Conservation (phyloP, 768 basidiomycete species). For the Termitomyces sp. region DNA sequence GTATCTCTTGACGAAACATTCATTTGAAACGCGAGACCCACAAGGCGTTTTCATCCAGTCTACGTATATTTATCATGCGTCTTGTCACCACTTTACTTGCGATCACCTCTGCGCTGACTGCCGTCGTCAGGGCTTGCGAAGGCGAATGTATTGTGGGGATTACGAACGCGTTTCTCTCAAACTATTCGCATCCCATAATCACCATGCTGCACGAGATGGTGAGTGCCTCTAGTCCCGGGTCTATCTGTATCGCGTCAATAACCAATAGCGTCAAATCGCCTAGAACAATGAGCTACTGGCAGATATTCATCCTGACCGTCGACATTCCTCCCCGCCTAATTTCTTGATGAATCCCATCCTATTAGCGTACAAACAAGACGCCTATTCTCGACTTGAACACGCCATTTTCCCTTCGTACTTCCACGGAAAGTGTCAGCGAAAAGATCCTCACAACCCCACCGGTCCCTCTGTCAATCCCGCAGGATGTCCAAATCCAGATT, state of each 20-base stretch:
- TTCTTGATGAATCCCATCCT: slow-evolving; percentile 42
- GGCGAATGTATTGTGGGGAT: slow-evolving; percentile 61
- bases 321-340: slow-evolving; percentile 9
- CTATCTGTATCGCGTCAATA: background rate
- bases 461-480: slow-evolving; percentile 39
- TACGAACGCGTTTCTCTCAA: slow-evolving; percentile 47
- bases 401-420: slow-evolving; percentile 70
- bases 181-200: slow-evolving; percentile 41
- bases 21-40: background rate
- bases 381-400: slow-evolving; percentile 39
- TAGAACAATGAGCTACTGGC: slow-evolving; percentile 8
- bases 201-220: slow-evolving; percentile 38
- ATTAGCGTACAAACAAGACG: slow-evolving; percentile 36
- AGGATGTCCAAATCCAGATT: slow-evolving; percentile 78
- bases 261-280: background rate
- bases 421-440: slow-evolving; percentile 67
- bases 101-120: slow-evolving; percentile 24
- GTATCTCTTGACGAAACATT: background rate
- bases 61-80: slow-evolving; percentile 12
- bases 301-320: slow-evolving; percentile 7
- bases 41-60: background rate
- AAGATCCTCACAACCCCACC: slow-evolving; percentile 24
- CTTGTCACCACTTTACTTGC: slow-evolving; percentile 15
- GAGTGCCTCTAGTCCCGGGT: slow-evolving; percentile 11
- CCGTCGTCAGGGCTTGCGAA: slow-evolving; percentile 55